Evolutionary conservation across 306 rosid genomes (phyloP), one percentile per base, ranked within the genome.

Genomic region (Dalbergia cochinchinensis): DNA sequence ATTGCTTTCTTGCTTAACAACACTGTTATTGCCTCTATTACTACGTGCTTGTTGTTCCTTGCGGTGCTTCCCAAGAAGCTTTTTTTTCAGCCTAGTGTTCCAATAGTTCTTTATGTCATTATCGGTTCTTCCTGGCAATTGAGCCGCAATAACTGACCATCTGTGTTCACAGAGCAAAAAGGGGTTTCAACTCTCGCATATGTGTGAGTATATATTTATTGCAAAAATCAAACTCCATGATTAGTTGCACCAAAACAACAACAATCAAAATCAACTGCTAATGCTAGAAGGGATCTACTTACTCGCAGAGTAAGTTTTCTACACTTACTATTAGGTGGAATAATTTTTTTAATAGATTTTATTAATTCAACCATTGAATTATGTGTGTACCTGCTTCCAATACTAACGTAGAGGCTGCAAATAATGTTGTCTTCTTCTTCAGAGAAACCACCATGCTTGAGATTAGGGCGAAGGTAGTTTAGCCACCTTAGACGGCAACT

Each of bases 71-170:
- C 97, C 97, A 11, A 92, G 80, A 62, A 94, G 89, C 84, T 90
- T 94, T 83, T 92, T 94, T 82, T 92, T 94, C 85, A 94, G 88
- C 89, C 89, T 94, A 5, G 98, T 94, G 89, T 94, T 94, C 98
- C 98, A 94, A 69, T 94, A 94, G 78, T 94, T 94, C 90, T 94
- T 94, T 78, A 94, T 94, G 78, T 94, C 98, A 61, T 94, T 94
- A 53, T 94, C 98, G 0, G 98, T 94, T 87, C 98, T 82, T 73
- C 97, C 97, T 0, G 97, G 98, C 37, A 92, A 84, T 79, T 94
- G 98, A 55, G 98, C 95, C 42, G 98, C 98, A 37, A 92, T 92
- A n/a, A 94, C 88, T 42, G 98, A 94, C 98, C 98, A 94, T 87
- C 97, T 94, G 39, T 41, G 22, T 26, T 14, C 55, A 48, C 34